Conservation (phyloP, 441 rosid genomes). For the Erysimum cheiri region DNA sequence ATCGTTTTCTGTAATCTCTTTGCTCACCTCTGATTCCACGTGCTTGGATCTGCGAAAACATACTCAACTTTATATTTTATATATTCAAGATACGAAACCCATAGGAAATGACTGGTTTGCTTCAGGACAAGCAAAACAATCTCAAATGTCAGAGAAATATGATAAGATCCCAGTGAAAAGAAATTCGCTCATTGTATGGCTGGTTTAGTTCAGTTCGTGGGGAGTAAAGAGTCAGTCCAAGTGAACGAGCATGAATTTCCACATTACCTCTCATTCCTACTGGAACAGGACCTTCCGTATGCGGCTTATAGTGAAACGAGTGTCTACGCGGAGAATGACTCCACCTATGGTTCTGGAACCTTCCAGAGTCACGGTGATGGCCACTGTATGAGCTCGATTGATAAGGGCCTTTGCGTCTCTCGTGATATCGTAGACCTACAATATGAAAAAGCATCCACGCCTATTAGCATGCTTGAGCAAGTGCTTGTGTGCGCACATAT, state of each 20-base stretch:
- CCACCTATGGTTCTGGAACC: constrained; percentile 74
- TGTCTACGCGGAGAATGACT: constrained; percentile 64
- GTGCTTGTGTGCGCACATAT: constrained; percentile 1
- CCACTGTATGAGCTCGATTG: constrained; percentile 60
- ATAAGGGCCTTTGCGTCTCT: constrained; percentile 59
- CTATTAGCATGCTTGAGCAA: constrained; percentile 35
- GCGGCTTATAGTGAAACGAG: constrained; percentile 66
- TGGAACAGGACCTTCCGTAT: constrained; percentile 64
- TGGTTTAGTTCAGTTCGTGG: neutral
- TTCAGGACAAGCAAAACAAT: constrained; percentile 4
- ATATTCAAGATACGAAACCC: neutral
- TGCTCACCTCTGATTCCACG: constrained; percentile 43
- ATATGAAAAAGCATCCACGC: constrained; percentile 1
- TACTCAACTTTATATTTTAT: neutral
- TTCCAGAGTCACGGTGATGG: constrained; percentile 60
- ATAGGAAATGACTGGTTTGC: constrained; percentile 1
- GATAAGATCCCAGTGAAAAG: neutral
- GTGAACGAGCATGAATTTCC: neutral
- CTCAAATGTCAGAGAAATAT: too few species aligned
- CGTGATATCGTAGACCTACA: constrained; percentile 62
- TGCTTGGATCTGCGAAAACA: constrained; percentile 32
- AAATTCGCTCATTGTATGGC: neutral
- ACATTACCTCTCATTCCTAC: constrained; percentile 63
- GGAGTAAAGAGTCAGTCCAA: constrained; percentile 11
- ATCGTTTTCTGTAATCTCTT: constrained; percentile 10